Evolutionary conservation across 2,329 filamentous ascomycete genomes (phyloP), one percentile per base, ranked within the genome.

Genomic region (Colletotrichum sp.): DNA sequence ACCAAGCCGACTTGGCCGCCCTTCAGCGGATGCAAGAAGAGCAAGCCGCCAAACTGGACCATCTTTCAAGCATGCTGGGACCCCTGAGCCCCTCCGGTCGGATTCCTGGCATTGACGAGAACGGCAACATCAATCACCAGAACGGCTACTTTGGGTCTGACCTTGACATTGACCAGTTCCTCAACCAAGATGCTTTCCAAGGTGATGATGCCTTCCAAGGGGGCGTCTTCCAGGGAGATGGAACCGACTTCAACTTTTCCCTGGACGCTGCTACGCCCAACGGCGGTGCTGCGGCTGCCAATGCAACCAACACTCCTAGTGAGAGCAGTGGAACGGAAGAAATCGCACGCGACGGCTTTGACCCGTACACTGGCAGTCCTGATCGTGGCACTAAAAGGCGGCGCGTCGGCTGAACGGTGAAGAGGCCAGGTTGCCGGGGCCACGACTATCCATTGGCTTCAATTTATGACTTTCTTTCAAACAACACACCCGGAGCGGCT

Each of bases 71-170:
- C 71, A 87, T 95, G 19, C 89, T 98, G 9, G 93, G 94, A 8
- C 96, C 96, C 0, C 89, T 98, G 15, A 96, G 93, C 80, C 96
- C 96, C 0, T 95, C 92, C 1, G 95, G 95, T 6, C 90, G 91
- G 19, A 95, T 98, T 44, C 94, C 95, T 2, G 95, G 95, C 6
- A 84, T 97, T 3, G 87, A 87, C 30, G 88, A 90, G 4, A 82
- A 79, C 19, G 73, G 78, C 25, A 83, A 82, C 32, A 72, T 69
- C 19, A 77, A 73, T 9, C 78, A 78, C 16, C 70, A 78, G 27
- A 79, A 80, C 22, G 81, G 80, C 39, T 83, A 83, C 78, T 85
- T 86, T 80, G 81, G 86, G 73, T 75, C 82, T 13, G 84, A 84
- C 44, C 82, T 89, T 16, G 89, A 91, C 71, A 82, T 90, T 8